phyloP scores from a whole-genome alignment of 768 basidiomycete genomes.

The Mycena maculata region DNA sequence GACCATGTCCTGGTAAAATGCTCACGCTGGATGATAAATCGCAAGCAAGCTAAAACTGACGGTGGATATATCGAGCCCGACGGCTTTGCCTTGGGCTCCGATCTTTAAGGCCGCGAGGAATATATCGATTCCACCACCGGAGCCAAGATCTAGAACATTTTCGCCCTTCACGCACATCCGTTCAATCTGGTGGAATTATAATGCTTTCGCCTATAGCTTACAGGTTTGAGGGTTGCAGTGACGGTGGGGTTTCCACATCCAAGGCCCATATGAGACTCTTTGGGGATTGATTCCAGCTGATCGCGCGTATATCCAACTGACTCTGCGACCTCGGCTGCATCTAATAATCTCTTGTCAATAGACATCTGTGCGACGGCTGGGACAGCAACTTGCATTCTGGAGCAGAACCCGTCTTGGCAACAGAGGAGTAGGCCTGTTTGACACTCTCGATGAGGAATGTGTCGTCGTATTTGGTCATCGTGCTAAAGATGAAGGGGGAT shows the following conservation, averaged over 20 bases:
- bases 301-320: constrained; percentile 62
- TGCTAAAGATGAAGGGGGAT: neutral
- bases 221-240: constrained; percentile 58
- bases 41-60: constrained; percentile 43
- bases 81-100: constrained; percentile 59
- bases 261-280: constrained; percentile 59
- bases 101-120: constrained; percentile 64
- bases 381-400: constrained; percentile 34
- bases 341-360: constrained; percentile 26
- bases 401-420: constrained; percentile 41
- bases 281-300: constrained; percentile 56
- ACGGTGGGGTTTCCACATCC: constrained; percentile 67
- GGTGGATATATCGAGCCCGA: constrained; percentile 66
- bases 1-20: constrained; percentile 60
- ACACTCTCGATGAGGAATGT: constrained; percentile 40
- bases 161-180: constrained; percentile 58
- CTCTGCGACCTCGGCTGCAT: constrained; percentile 50
- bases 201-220: constrained; percentile 28
- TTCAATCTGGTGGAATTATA: neutral
- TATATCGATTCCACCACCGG: constrained; percentile 67
- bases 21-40: neutral
- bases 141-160: constrained; percentile 66
- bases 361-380: too few relatives aligned
- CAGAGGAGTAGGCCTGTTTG: constrained; percentile 49
- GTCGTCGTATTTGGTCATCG: constrained; percentile 10